These are phyloP conservation scores for Knoxia roxburghii DNA, from an alignment of 257 asterid genomes.

Conservation along the genomic window DNA sequence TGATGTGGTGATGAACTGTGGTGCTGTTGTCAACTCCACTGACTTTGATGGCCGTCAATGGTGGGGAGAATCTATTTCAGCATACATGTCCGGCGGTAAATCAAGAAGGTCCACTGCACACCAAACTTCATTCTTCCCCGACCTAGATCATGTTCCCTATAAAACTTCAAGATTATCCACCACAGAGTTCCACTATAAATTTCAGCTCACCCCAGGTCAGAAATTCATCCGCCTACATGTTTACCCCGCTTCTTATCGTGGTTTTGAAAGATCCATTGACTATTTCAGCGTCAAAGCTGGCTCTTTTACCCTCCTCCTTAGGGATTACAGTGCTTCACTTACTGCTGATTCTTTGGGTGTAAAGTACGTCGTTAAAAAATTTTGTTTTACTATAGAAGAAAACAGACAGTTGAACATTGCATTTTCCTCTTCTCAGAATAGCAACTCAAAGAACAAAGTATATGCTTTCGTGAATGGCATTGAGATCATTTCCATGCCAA, in stretches of 20 bases:
- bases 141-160: neutral
- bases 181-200: conserved; percentile 10
- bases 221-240: conserved; percentile 21
- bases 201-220: conserved; percentile 16
- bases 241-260: conserved; percentile 12
- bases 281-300: conserved; percentile 16
- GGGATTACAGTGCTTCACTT: conserved; percentile 13
- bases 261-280: conserved; percentile 13
- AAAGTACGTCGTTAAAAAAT: conserved; percentile 33
- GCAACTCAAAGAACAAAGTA: too few species aligned
- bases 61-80: neutral
- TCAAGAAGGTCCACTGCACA: neutral
- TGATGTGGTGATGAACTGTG: conserved; percentile 7
- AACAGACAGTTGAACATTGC: conserved; percentile 26
- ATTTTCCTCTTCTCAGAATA: conserved; percentile 26
- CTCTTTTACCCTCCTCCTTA: conserved; percentile 13
- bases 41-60: conserved; percentile 1
- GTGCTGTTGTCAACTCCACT: neutral
- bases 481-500: conserved; percentile 27
- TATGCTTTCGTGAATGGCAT: conserved; percentile 36
- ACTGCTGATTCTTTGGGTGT: conserved; percentile 15
- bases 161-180: conserved; percentile 3
- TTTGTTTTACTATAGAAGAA: conserved; percentile 25
- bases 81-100: neutral
- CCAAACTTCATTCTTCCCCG: neutral